Conservation (phyloP, 495 filamentous ascomycete species). For the Penicillium paradoxum region DNA sequence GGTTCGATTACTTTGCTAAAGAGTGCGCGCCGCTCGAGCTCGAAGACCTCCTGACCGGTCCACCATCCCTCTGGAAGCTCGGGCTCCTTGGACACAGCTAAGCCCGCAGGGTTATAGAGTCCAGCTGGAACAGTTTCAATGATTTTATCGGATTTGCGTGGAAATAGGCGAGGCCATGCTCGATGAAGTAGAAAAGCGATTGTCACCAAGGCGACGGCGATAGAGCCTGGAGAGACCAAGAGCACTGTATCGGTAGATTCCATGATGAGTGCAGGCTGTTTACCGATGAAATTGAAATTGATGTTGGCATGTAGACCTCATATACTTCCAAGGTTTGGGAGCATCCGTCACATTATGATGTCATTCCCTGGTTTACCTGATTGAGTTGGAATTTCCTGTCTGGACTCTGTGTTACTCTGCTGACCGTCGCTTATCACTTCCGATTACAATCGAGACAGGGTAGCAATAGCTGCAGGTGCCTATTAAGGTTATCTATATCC, state of each 20-base stretch:
- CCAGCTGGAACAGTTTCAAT: neutral
- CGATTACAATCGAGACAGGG: too few relatives aligned
- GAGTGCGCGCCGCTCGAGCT: constrained; percentile 49
- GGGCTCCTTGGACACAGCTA: constrained; percentile 32
- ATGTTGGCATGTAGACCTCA: constrained; percentile 2
- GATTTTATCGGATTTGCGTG: neutral
- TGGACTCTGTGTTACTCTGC: neutral
- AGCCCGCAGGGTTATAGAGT: neutral
- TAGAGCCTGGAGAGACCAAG: constrained; percentile 9
- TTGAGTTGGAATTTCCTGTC: constrained; percentile 19
- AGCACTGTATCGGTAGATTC: constrained; percentile 12
- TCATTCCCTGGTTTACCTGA: constrained; percentile 19
- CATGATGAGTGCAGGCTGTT: constrained; percentile 2
- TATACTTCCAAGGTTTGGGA: constrained; percentile 18
- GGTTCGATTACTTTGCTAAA: constrained; percentile 40
- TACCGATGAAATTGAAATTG: neutral
- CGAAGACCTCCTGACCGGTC: constrained; percentile 38
- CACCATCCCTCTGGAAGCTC: constrained; percentile 46
- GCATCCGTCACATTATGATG: constrained; percentile 18
- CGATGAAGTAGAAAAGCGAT: constrained; percentile 7
- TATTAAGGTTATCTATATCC: too few relatives aligned
- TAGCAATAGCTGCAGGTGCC: too few relatives aligned
- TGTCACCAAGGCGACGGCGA: constrained; percentile 15
- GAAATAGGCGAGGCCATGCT: constrained; percentile 9
- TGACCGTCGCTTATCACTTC: neutral